Evolutionary conservation across 2,329 filamentous ascomycete species (phyloP).

Genomic region (Escovopsis sp.): DNA sequence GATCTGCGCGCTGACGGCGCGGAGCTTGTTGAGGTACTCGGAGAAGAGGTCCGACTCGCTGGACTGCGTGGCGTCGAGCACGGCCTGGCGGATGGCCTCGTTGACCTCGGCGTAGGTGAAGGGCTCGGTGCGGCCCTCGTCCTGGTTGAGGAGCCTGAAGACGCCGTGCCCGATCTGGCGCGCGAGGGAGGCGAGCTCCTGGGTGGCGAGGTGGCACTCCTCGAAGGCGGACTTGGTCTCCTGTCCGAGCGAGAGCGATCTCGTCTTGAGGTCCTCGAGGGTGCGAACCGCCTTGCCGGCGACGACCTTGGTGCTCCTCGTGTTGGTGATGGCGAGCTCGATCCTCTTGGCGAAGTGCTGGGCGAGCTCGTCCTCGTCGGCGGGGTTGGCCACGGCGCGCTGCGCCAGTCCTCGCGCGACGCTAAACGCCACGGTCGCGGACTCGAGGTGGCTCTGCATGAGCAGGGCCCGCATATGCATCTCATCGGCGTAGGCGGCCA

Average conservation of each 20-base stretch:
- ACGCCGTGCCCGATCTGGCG: conserved; percentile 53
- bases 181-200: conserved; percentile 50
- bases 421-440: conserved; percentile 52
- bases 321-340: conserved; percentile 58
- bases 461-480: conserved; percentile 62
- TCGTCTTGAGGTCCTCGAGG: conserved; percentile 60
- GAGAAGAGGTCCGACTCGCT: conserved; percentile 57
- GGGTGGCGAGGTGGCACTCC: conserved; percentile 48
- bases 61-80: conserved; percentile 31
- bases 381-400: conserved; percentile 37
- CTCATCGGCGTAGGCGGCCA: conserved; percentile 64
- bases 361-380: conserved; percentile 48
- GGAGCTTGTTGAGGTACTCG: conserved; percentile 52
- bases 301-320: conserved; percentile 71
- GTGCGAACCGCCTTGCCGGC: conserved; percentile 64
- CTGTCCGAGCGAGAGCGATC: conserved; percentile 58
- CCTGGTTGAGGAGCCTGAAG: conserved; percentile 46
- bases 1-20: conserved; percentile 47
- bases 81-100: conserved; percentile 42
- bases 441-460: conserved; percentile 72
- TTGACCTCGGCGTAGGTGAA: conserved; percentile 54
- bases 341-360: conserved; percentile 55
- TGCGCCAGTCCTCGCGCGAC: conserved; percentile 53
- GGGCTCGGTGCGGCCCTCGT: conserved; percentile 56
- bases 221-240: conserved; percentile 58